Base-by-base conservation (phyloP, 2,329 filamentous ascomycete species). In the Leptographium lundbergii region DNA sequence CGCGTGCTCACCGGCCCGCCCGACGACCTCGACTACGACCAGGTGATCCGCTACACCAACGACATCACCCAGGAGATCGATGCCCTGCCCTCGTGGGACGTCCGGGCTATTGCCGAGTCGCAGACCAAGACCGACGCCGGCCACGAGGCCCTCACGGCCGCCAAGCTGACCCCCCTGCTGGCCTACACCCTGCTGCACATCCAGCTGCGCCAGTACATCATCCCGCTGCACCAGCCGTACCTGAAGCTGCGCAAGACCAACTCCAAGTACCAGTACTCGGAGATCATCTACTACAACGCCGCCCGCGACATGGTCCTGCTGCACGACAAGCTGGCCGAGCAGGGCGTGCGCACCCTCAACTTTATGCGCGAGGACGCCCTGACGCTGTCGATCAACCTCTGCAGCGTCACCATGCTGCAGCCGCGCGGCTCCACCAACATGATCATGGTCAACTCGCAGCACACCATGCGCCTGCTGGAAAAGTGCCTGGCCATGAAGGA, bases 251-350 rank as follows among this genome's bases (percentile, higher is more conserved):
- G 81, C 63, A 80, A 80, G 69, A 74, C 76, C 61, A 81, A 82
- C 68, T 80, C 80, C 59, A 81, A 81, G 63, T 84, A 82, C 66
- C 81, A 84, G 64, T 80, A 81, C 65, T 82, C 81, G 1, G 81
- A 84, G 63, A 81, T 82, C 60, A 78, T 84, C 54, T 84, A 83
- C 72, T 84, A 84, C 69, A 83, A 81, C 59, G 80, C 81, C 0
- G 81, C 81, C 1, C 75, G 81, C 39, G 81, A 84, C 63, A 80
- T 84, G 64, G 79, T 84, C 1, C 71, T 84, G n/a, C 73, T 84
- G 62, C 79, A 83, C 66, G 80, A 84, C 67, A 80, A 80, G 64
- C 75, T 84, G 36, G 79, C 78, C 60, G 77, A 83, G 62, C 80
- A 80, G 65, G 80, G 80, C 29, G 75, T 84, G 57, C 77, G 81